Base-by-base conservation (phyloP, 176 grass and related monocot genomes). In the Alloteropsis semialata region DNA sequence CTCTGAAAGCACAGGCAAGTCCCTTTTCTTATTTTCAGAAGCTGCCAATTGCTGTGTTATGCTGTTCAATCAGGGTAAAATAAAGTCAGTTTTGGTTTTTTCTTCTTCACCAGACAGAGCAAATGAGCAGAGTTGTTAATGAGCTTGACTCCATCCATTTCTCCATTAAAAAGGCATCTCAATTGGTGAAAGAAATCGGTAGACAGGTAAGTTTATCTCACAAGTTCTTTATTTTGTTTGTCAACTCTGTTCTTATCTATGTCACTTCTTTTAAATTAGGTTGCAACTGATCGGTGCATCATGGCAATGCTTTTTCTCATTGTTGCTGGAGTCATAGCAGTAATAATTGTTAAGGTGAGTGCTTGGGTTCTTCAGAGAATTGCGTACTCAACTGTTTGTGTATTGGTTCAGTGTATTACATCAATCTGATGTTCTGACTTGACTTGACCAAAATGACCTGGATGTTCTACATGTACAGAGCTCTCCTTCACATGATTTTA, bases 81-180 rank as follows among this genome's bases (percentile, higher is more conserved):
- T 39, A 29, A 46, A 25, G 19, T 5, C 79, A 45, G 72, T 66
- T 72, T 85, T 53, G 36, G 21, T 45, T 77, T 75, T 73, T 72
- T 87, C 36, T 77, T 64, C 43, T 81, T 89, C 82, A 72, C 53
- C 83, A 98, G 95, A 98, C 95, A 24, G 95, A 95, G 43, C 95
- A 98, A 98, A 98, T 95, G 95, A 95, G 90, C 81, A 89, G 92
- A 85, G 66, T 95, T 79, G 87, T 98, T 48, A 98, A 98, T 80
- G 95, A 98, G 84, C 84, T 98, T 71, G 95, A 98, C 54, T 98
- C 95, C 21, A 98, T 98, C 39, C 95, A 98, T 91, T 98, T 98
- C 86, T 98, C 92, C 57, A 86, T 98, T 51, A 98, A 98, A 77
- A 98, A 95, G 71, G 92, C 95, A 79, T 93, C 95, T n/a, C 45